Evolutionary conservation across 179 eudicot species (phyloP).

Genomic region (Spinacia oleracea): DNA sequence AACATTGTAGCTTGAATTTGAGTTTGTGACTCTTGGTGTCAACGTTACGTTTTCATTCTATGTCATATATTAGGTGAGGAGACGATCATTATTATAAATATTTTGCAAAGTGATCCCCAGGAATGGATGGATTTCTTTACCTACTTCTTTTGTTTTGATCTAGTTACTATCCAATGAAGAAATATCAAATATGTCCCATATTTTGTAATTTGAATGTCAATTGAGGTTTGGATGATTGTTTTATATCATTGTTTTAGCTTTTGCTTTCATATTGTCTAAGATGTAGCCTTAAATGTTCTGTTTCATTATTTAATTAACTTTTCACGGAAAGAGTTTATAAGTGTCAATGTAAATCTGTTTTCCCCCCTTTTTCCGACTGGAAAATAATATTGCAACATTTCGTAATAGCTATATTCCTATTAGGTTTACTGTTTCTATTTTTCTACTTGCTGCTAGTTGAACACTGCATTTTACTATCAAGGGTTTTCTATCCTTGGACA

Average conservation of each 20-base stretch:
- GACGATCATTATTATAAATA: neutral
- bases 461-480: neutral
- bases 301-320: neutral
- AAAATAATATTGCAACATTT: neutral
- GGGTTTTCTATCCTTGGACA: neutral
- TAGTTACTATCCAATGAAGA: neutral
- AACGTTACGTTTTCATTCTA: neutral
- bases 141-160: neutral
- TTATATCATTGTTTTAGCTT: neutral
- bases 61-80: neutral
- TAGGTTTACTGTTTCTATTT: neutral
- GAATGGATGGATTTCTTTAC: neutral
- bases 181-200: neutral
- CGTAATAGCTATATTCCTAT: neutral
- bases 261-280: neutral
- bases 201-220: neutral
- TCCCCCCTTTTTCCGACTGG: neutral
- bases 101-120: neutral
- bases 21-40: too few species aligned
- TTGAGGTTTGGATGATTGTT: neutral
- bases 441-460: neutral
- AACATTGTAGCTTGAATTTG: neutral
- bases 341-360: neutral
- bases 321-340: neutral
- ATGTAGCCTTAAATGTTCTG: neutral